Evolutionary conservation across 2,329 filamentous ascomycete genomes (phyloP), one percentile per base, ranked within the genome.

Genomic region (Furcasterigmium furcatum): DNA sequence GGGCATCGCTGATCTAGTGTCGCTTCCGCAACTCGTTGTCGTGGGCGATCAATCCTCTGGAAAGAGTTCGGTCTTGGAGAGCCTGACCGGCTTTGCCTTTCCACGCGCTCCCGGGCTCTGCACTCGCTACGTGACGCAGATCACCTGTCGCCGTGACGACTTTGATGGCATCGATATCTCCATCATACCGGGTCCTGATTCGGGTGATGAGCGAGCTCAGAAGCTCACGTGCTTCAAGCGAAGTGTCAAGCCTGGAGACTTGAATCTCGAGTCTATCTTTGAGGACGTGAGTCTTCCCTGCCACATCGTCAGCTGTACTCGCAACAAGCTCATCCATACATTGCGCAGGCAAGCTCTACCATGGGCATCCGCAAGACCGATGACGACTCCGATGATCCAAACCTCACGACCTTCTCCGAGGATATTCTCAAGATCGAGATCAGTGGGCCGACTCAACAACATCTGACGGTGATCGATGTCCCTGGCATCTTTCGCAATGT

Each of bases 41-140:
- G 88, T 92, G 9, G 89, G 89, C 49, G 90, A 88, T 54, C 89
- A 94, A 60, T 91, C 87, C 0, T 90, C 88, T 36, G 89, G 89
- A 57, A 95, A 95, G 72, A 90, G 85, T 63, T 92, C 88, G 2
- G 85, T 94, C 16, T 71, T 94, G 24, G 88, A 94, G 60, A 91
- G 67, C 16, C 49, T 79, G 25, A 77, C 74, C 0, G 71, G 70
- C 0, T 72, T 77, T 27, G 65, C 67, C 0, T 75, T 78, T 32
- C 74, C 74, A 5, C 64, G 70, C 2, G 64, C 55, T 1, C 61
- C 63, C 0, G 69, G 63, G 1, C 65, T 76, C 1, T 76, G 75
- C 38, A 78, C 75, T 0, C 64, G 74, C 0, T 74, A 75, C 38
- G 73, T 68, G 0, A 78, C 75, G 0, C 69, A 75, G 52, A 75